Conservation (phyloP, 2,329 filamentous ascomycete species). For the Aspergillus ochraceoroseus region DNA sequence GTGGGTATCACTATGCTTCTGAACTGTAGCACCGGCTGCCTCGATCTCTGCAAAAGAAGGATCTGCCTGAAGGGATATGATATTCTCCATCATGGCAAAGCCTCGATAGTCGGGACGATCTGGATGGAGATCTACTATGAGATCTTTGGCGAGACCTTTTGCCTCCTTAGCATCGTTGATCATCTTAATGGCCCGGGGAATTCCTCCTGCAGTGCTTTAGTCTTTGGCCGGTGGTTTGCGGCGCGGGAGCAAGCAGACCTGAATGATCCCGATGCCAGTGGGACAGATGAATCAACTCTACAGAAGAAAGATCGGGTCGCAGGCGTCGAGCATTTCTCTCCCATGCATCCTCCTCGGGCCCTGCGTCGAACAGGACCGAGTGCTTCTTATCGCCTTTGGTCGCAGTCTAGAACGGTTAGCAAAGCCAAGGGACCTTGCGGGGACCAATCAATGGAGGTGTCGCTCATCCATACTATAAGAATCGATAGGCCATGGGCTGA, state of each 20-base stretch:
- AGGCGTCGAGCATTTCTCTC: slow-evolving; percentile 48
- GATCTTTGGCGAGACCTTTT: slow-evolving; percentile 18
- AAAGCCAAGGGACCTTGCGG: background rate
- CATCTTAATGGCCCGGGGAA: slow-evolving; percentile 48
- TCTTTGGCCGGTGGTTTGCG: background rate
- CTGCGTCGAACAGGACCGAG: slow-evolving; percentile 51
- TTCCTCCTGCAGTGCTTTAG: slow-evolving; percentile 37
- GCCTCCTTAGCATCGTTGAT: slow-evolving; percentile 43
- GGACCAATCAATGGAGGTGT: background rate
- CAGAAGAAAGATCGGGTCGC: slow-evolving; percentile 38
- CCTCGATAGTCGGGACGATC: slow-evolving; percentile 51
- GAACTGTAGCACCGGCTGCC: slow-evolving; percentile 40
- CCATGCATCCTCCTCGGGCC: slow-evolving; percentile 51
- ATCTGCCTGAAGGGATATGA: slow-evolving; percentile 51
- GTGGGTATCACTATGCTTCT: slow-evolving; percentile 41
- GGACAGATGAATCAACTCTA: slow-evolving; percentile 50
- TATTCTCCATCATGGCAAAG: slow-evolving; percentile 38
- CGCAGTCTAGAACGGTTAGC: slow-evolving; percentile 39
- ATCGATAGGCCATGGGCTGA: slow-evolving; percentile 53
- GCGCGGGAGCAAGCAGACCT: slow-evolving; percentile 31
- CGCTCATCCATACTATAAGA: slow-evolving; percentile 41
- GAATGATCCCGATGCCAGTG: slow-evolving; percentile 56
- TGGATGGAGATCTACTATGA: slow-evolving; percentile 51
- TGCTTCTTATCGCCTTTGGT: slow-evolving; percentile 44
- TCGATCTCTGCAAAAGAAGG: slow-evolving; percentile 49